phyloP scores from a whole-genome alignment of 352 stramenopile species.

The Globisporangium lucens region DNA sequence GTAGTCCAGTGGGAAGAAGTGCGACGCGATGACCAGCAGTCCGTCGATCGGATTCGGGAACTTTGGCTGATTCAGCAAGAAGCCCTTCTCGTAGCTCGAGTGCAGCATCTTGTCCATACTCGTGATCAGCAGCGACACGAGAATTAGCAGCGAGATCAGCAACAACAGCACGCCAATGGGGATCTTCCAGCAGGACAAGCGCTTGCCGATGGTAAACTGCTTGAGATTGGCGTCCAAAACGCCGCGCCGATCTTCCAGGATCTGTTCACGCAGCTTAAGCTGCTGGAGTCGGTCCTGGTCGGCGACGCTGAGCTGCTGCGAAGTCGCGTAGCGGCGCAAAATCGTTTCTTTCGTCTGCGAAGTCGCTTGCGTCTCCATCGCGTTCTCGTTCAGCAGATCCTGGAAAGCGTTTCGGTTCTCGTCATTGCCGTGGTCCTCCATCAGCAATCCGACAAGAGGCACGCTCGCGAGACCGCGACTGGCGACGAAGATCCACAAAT shows the following conservation, averaged over 20 bases:
- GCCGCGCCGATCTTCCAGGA: constrained; percentile 59
- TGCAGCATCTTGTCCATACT: constrained; percentile 78
- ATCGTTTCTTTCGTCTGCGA: constrained; percentile 72
- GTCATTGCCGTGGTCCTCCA: constrained; percentile 72
- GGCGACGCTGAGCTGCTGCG: constrained; percentile 62
- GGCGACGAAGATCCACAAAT: constrained; percentile 75
- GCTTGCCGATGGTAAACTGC: constrained; percentile 41
- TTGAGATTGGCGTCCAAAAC: constrained; percentile 67
- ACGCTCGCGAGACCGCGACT: constrained; percentile 68
- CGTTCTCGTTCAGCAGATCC: constrained; percentile 70
- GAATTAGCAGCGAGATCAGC: constrained; percentile 60
- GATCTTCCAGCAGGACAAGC: constrained; percentile 62
- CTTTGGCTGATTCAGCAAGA: constrained; percentile 56
- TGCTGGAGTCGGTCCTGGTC: constrained; percentile 74
- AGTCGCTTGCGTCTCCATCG: constrained; percentile 64
- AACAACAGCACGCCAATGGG: constrained; percentile 62
- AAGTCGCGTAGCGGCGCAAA: constrained; percentile 54
- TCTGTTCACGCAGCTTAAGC: constrained; percentile 62
- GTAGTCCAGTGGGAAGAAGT: constrained; percentile 81
- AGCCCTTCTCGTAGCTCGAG: constrained; percentile 66
- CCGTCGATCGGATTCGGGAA: constrained; percentile 78
- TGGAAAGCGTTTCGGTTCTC: constrained; percentile 70
- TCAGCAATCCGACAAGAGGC: constrained; percentile 70
- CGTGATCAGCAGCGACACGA: constrained; percentile 74
- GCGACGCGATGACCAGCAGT: constrained; percentile 69